phyloP scores from a whole-genome alignment of 169 alveolate species.

The Eimeria mitis region DNA sequence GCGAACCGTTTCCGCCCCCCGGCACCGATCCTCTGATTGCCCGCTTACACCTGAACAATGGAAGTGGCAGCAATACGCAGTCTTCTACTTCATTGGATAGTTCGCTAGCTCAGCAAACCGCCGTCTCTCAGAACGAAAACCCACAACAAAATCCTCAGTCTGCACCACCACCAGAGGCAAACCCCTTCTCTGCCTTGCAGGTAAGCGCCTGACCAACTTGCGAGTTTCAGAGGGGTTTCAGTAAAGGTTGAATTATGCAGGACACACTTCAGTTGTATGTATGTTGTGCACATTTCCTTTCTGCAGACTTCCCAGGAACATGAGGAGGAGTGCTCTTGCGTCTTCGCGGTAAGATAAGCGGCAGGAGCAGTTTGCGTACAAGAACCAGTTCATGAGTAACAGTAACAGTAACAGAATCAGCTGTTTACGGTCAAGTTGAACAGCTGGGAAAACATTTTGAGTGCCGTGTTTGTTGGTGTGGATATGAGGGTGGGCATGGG shows the following conservation, averaged over 20 bases:
- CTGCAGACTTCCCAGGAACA: conserved; percentile 20
- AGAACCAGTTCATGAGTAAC: background rate
- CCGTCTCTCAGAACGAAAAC: background rate
- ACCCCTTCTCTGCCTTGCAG: conserved; percentile 47
- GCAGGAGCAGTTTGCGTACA: background rate
- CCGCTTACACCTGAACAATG: conserved; percentile 7
- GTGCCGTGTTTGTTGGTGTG: background rate
- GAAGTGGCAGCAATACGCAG: background rate
- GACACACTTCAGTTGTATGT: background rate
- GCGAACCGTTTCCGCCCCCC: background rate
- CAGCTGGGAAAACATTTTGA: background rate
- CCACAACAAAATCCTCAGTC: background rate
- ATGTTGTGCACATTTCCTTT: background rate
- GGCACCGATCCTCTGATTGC: conserved; percentile 20
- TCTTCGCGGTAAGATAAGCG: conserved; percentile 10
- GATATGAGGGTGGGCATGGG: background rate
- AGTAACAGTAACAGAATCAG: background rate
- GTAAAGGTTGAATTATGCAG: background rate
- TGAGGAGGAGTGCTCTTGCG: conserved; percentile 42
- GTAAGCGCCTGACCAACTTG: conserved; percentile 8
- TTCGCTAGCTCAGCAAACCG: background rate
- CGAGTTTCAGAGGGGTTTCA: background rate
- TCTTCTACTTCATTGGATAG: background rate
- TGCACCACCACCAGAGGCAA: background rate
- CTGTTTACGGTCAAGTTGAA: background rate